Base-by-base conservation (phyloP, 768 basidiomycete genomes). In the Leccinum olivaceopallidum region DNA sequence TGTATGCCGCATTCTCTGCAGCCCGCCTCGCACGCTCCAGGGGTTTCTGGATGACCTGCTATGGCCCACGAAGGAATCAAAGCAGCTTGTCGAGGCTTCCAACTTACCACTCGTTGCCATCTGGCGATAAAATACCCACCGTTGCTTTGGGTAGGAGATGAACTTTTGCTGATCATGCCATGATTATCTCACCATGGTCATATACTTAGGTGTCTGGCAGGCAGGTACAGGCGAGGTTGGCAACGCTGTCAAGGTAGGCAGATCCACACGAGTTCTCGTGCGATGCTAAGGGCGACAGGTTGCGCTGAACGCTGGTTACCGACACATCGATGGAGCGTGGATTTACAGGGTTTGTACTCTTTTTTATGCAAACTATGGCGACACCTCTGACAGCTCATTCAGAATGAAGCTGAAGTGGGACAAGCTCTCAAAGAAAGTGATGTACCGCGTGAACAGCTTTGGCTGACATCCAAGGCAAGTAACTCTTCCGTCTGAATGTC, bases 271-370 rank as follows among this genome's bases (percentile, higher is more conserved):
- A 5, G 4, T 36, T 32, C 5, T 22, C 20, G 2, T 30, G 28
- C 9, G 24, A 32, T 44, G 22, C 48, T 58, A 28, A 60, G 24
- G 2, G 9, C 8, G 10, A 12, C 56, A 87, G 83, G 75, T 81
- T 4, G 88, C 88, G 2, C 69, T 90, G 57, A 75, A 78, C 26
- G 75, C 82, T 6, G 88, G 89, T 0, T 90, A 90, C 65, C 79
- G 83, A 61, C 89, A 89, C 67, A 87, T 90, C 50, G 89, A 89
- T 63, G 88, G 83, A 18, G 89, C 88, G 44, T 90, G 87, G 87
- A 77, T 80, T 51, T 91, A 90, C 65, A 70, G 79, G 47, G 87
- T 86, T 60, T 8, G 81, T 72, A 8, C 6, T 24, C 44, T 9
- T 16, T n/a, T 51, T 26, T 12, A 30, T 26, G 24, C 14, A 28